Conservation (phyloP, 2,329 filamentous ascomycete genomes). For the Fusarium napiforme region DNA sequence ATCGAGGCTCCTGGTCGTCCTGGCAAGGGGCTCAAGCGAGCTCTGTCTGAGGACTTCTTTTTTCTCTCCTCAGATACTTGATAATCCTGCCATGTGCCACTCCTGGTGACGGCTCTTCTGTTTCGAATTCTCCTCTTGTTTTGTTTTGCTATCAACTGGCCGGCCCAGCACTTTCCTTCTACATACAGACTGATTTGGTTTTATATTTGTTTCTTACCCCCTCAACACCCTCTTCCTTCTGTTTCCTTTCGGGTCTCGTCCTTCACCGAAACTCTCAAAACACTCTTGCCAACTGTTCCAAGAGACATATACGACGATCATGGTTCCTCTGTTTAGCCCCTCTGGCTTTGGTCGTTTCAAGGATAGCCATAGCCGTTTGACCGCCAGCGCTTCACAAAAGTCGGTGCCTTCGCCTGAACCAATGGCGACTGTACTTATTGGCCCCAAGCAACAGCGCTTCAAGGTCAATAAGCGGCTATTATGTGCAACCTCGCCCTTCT, state of each 20-base stretch:
- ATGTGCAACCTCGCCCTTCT: slow-evolving; percentile 60
- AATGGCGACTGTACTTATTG: slow-evolving; percentile 55
- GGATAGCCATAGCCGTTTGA: slow-evolving; percentile 24
- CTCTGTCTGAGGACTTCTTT: slow-evolving; percentile 34
- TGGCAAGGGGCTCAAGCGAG: slow-evolving; percentile 38
- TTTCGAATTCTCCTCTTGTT: slow-evolving; percentile 38
- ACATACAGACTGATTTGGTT: slow-evolving; percentile 10
- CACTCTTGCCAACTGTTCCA: slow-evolving; percentile 8
- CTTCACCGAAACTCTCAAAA: slow-evolving; percentile 18
- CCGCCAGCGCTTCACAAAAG: slow-evolving; percentile 36
- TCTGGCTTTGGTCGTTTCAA: slow-evolving; percentile 37
- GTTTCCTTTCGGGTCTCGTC: slow-evolving; percentile 33
- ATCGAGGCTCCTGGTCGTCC: slow-evolving; percentile 2
- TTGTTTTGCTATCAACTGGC: slow-evolving; percentile 38
- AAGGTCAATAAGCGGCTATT: slow-evolving; percentile 58
- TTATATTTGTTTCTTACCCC: slow-evolving; percentile 30
- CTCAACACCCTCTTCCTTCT: slow-evolving; percentile 28
- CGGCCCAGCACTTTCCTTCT: slow-evolving; percentile 37
- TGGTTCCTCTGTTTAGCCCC: slow-evolving; percentile 43
- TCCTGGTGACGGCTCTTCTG: slow-evolving; percentile 35
- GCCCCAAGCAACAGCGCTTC: slow-evolving; percentile 55
- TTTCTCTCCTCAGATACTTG: slow-evolving; percentile 33
- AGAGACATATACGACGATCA: slow-evolving; percentile 19
- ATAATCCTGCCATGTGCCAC: slow-evolving; percentile 40
- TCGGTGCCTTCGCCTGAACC: slow-evolving; percentile 38